Conservation (phyloP, 768 basidiomycete species). For the Hirschioporus abietinus region DNA sequence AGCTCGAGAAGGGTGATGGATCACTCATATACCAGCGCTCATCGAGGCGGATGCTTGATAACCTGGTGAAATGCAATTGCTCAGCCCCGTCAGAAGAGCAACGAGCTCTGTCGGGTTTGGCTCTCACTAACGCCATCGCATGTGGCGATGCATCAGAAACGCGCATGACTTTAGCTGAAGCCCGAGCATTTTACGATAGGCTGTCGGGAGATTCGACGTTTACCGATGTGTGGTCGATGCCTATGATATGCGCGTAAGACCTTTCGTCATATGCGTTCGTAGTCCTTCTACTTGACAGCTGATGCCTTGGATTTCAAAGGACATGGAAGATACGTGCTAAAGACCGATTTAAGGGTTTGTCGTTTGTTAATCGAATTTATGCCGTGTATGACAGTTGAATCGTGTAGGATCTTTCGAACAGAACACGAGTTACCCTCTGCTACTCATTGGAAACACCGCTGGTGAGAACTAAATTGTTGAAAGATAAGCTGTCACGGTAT, state of each 20-base stretch:
- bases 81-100: background rate
- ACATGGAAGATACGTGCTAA: background rate
- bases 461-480: background rate
- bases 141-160: background rate
- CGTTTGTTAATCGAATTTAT: background rate
- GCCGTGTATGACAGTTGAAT: background rate
- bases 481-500: background rate
- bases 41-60: slow-evolving; percentile 5
- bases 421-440: slow-evolving; percentile 22
- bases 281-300: background rate
- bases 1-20: slow-evolving; percentile 24
- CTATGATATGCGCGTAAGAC: background rate
- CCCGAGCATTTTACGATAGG: background rate
- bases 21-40: slow-evolving; percentile 11
- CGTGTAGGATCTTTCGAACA: background rate
- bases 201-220: background rate
- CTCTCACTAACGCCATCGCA: background rate
- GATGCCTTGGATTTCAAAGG: background rate
- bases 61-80: background rate
- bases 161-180: background rate
- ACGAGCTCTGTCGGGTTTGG: background rate
- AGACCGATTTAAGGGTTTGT: background rate
- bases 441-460: slow-evolving; percentile 23
- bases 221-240: background rate
- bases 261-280: background rate